Percentiles rank a stretch among this genome's conserved stretches.
Conservation (phyloP, 2,329 filamentous ascomycete species). For the Clarireedia hainanense region DNA sequence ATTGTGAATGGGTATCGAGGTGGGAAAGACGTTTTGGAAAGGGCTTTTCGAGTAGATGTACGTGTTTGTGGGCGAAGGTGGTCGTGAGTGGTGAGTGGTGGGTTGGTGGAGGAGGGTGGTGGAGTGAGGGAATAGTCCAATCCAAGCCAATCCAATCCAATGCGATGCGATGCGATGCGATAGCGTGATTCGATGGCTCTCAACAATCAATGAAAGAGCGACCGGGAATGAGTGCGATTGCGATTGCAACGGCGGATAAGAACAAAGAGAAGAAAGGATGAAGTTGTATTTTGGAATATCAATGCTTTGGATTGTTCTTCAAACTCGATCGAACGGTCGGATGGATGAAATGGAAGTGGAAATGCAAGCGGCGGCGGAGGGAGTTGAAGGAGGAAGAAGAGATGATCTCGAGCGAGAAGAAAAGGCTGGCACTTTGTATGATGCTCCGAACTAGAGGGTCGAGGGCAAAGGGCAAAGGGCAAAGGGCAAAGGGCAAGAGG, state of each 20-base stretch:
- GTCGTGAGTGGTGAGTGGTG: too few species aligned
- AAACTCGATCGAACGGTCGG: neutral
- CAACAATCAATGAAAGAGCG: neutral
- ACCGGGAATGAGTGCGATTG: neutral
- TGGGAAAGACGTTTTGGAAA: neutral
- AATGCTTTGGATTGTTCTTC: too few species aligned
- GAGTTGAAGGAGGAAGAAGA: neutral
- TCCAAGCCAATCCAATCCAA: conserved; percentile 3
- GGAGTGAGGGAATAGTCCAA: neutral
- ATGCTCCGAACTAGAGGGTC: neutral
- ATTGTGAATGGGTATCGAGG: neutral
- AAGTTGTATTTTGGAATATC: neutral
- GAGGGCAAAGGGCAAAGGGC: too few species aligned
- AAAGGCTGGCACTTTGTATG: neutral
- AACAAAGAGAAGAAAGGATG: neutral
- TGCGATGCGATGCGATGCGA: neutral
- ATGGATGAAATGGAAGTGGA: neutral
- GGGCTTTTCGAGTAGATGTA: neutral
- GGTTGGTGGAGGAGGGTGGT: neutral
- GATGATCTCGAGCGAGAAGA: neutral
- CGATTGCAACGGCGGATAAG: neutral
- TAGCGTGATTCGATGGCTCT: neutral
- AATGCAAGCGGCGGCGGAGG: neutral
- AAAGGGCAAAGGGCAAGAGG: too few species aligned
- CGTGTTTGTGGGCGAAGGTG: neutral